Conservation (phyloP, 768 basidiomycete genomes). For the Lentinula sp. region DNA sequence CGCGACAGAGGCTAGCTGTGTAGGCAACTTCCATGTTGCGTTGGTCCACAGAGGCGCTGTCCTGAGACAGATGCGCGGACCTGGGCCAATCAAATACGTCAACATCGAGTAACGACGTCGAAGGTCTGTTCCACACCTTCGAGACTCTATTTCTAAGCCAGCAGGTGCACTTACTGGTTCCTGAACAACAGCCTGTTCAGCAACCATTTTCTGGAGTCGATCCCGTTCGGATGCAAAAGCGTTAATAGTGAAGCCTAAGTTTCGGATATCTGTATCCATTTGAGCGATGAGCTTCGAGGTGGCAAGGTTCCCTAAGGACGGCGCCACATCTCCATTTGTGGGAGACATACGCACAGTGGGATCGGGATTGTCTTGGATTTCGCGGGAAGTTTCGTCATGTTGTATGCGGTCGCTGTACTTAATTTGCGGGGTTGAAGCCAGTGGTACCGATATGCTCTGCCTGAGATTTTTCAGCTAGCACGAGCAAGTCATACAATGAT, state of each 20-base stretch:
- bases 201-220: slow-evolving; percentile 17
- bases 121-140: background rate
- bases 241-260: slow-evolving; percentile 27
- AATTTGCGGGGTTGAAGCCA: background rate
- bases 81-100: background rate
- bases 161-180: background rate
- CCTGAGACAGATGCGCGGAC: background rate
- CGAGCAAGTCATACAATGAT: background rate
- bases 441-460: background rate
- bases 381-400: background rate
- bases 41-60: background rate
- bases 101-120: background rate
- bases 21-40: slow-evolving; percentile 12
- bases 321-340: background rate
- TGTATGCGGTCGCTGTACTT: background rate
- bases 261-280: slow-evolving; percentile 29
- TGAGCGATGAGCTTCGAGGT: slow-evolving; percentile 6
- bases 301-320: background rate
- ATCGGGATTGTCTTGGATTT: background rate
- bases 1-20: slow-evolving; percentile 20
- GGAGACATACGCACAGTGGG: slow-evolving; percentile 5
- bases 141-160: background rate
- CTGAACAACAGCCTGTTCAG: slow-evolving; percentile 17
- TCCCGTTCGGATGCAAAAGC: slow-evolving; percentile 31
- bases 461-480: background rate